These are phyloP conservation scores for Protomyces inouyei DNA, from an alignment of 1,139 yeast species.

Conservation along the genomic window DNA sequence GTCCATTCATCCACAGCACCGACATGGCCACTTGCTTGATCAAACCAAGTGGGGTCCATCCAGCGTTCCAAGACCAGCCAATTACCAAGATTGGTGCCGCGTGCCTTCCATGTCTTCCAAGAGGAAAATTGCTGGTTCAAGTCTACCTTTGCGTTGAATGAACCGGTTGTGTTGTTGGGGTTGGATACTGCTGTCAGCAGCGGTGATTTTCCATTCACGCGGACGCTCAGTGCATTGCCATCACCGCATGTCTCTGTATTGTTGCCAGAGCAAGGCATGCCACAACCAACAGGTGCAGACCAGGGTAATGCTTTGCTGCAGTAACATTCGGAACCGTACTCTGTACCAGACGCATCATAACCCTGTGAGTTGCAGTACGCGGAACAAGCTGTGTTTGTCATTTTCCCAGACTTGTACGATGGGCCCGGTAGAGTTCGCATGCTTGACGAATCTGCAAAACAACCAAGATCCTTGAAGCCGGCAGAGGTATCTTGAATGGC, in stretches of 20 bases:
- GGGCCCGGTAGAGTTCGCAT: slow-evolving; percentile 17
- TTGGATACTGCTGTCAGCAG: background rate
- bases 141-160: slow-evolving; percentile 2
- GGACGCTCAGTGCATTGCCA: slow-evolving; percentile 11
- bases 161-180: background rate
- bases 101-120: slow-evolving; percentile 31
- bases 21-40: slow-evolving; percentile 1
- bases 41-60: slow-evolving; percentile 26
- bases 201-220: background rate
- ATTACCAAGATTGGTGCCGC: slow-evolving; percentile 86
- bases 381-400: slow-evolving; percentile 20
- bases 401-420: slow-evolving; percentile 1
- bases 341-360: slow-evolving; percentile 18
- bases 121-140: slow-evolving; percentile 2
- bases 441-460: slow-evolving; percentile 11
- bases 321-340: slow-evolving; percentile 22
- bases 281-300: slow-evolving; percentile 9
- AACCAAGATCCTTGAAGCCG: background rate
- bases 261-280: slow-evolving; percentile 19
- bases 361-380: slow-evolving; percentile 18
- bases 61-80: slow-evolving; percentile 53
- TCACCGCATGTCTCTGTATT: slow-evolving; percentile 16
- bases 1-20: slow-evolving; percentile 76
- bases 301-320: slow-evolving; percentile 8
- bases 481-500: slow-evolving; percentile 1